Conservation (phyloP, 2,329 filamentous ascomycete genomes). For the Cladosporium oxysporum region DNA sequence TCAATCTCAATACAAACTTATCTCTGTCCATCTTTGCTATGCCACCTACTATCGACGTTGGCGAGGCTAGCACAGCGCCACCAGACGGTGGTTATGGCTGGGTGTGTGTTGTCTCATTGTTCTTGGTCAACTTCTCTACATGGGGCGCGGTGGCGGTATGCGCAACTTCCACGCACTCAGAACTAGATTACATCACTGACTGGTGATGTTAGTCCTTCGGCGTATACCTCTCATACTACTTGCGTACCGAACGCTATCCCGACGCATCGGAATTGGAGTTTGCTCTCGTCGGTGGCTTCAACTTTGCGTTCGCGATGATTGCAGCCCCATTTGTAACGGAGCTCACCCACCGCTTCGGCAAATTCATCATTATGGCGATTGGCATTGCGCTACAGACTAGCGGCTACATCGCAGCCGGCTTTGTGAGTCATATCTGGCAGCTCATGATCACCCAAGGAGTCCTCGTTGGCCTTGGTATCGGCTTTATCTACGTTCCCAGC, state of each 20-base stretch:
- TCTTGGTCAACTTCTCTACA: constrained; percentile 32
- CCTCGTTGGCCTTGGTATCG: constrained; percentile 44
- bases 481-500: constrained; percentile 44
- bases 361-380: constrained; percentile 33
- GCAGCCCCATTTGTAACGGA: constrained; percentile 38
- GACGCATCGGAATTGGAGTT: constrained; percentile 41
- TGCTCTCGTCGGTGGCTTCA: constrained; percentile 45
- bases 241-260: constrained; percentile 39
- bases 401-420: constrained; percentile 40
- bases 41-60: too few relatives aligned
- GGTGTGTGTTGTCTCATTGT: constrained; percentile 32
- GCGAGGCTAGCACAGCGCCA: too few relatives aligned
- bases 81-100: constrained; percentile 40
- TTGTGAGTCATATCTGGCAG: constrained; percentile 39
- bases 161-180: neutral
- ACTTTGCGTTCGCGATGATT: constrained; percentile 41
- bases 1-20: too few relatives aligned
- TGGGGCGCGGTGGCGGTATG: constrained; percentile 29
- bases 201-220: constrained; percentile 37
- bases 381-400: constrained; percentile 36
- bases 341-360: constrained; percentile 32
- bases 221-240: constrained; percentile 49
- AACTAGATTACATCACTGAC: neutral
- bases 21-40: too few relatives aligned
- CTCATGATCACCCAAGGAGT: constrained; percentile 45